A percentile compares a stretch with the other conserved stretches of the same genome.
These are phyloP conservation scores for Kodamaea derodonti DNA, from an alignment of 1,139 yeast genomes.

Conservation along the genomic window DNA sequence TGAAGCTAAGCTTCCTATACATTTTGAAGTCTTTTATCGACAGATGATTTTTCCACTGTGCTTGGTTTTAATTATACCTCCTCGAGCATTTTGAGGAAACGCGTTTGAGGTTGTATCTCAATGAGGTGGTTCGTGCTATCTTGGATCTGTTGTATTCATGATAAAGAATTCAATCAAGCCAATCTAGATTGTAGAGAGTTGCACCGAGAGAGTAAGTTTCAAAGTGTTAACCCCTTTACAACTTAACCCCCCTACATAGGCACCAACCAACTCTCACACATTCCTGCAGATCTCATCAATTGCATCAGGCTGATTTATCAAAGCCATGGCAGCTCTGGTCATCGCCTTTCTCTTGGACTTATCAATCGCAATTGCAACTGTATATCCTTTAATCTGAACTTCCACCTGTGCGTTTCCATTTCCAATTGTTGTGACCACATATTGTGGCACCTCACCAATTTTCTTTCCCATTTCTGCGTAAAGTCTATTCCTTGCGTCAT, in stretches of 20 bases:
- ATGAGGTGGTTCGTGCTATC: too few relatives aligned
- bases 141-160: too few relatives aligned
- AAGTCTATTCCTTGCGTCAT: constrained; percentile 39
- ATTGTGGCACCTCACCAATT: constrained; percentile 40
- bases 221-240: too few relatives aligned
- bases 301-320: constrained; percentile 32
- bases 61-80: too few relatives aligned
- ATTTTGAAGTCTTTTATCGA: too few relatives aligned
- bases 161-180: too few relatives aligned
- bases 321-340: constrained; percentile 46
- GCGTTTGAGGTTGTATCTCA: too few relatives aligned
- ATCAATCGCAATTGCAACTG: constrained; percentile 38
- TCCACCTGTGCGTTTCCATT: constrained; percentile 32
- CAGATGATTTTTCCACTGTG: too few relatives aligned
- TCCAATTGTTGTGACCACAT: constrained; percentile 27
- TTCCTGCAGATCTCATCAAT: constrained; percentile 18
- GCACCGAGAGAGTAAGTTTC: too few relatives aligned
- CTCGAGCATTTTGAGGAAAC: too few relatives aligned
- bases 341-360: constrained; percentile 42
- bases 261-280: constrained; percentile 3
- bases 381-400: constrained; percentile 32
- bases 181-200: too few relatives aligned
- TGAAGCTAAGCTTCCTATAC: too few relatives aligned
- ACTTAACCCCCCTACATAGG: not conserved
- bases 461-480: constrained; percentile 41